Percentiles rank a stretch among this genome's conserved stretches.
Evolutionary conservation across 768 basidiomycete genomes (phyloP).

Genomic region (Xerocomus spinulosus): DNA sequence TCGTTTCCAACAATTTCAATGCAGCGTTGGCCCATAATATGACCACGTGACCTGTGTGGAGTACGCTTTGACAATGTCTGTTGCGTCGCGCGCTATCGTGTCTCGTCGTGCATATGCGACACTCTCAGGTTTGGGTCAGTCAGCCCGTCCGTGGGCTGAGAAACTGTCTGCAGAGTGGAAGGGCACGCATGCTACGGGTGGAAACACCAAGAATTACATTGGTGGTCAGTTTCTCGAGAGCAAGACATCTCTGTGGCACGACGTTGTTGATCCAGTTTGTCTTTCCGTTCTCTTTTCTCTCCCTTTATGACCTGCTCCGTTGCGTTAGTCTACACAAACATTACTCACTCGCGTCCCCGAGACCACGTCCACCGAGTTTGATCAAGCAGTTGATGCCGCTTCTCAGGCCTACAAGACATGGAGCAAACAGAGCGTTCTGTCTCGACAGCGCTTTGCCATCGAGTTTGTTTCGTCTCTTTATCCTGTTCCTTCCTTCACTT

Average conservation of each 20-base stretch:
- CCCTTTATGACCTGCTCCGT: background rate
- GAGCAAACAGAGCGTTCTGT: conserved; percentile 80
- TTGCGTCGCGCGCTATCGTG: conserved; percentile 9
- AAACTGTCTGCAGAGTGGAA: conserved; percentile 73
- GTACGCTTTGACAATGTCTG: conserved; percentile 29
- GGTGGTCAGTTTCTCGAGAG: conserved; percentile 88
- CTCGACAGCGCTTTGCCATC: conserved; percentile 81
- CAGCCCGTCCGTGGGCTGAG: conserved; percentile 61
- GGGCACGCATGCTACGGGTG: conserved; percentile 84
- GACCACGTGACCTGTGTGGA: conserved; percentile 19
- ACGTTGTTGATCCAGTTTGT: conserved; percentile 84
- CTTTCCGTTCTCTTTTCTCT: background rate
- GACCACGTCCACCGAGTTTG: conserved; percentile 77
- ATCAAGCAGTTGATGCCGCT: conserved; percentile 78
- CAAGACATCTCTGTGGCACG: conserved; percentile 72
- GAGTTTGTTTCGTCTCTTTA: conserved; percentile 56
- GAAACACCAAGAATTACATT: conserved; percentile 87
- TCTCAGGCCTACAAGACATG: conserved; percentile 84
- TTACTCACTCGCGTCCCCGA: conserved; percentile 87
- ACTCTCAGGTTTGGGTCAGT: conserved; percentile 45
- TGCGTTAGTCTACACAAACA: conserved; percentile 77
- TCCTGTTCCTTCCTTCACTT: conserved; percentile 4
- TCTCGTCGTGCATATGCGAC: conserved; percentile 42
- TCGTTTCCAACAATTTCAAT: background rate
- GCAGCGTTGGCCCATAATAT: too few relatives aligned